Conservation (phyloP, 1,139 yeast species). For the Saccharomyces hybrid region DNA sequence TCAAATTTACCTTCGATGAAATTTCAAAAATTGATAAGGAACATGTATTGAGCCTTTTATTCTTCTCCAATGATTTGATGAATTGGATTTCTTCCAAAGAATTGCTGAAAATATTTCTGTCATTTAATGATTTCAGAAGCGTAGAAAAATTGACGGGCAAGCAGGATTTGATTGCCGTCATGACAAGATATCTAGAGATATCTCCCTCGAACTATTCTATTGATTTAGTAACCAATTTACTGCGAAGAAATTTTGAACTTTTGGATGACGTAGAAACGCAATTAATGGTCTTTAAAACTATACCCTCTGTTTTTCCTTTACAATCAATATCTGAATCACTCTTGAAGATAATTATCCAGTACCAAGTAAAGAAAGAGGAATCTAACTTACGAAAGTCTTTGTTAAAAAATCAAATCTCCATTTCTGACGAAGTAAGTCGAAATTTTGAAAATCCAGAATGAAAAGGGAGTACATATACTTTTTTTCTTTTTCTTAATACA, state of each 20-base stretch:
- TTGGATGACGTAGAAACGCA: constrained; percentile 8
- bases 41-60: constrained; percentile 14
- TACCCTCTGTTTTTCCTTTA: constrained; percentile 19
- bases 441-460: constrained; percentile 1
- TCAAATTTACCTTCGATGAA: constrained; percentile 4
- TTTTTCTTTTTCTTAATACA: too few relatives aligned
- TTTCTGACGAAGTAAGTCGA: neutral
- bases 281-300: constrained; percentile 9
- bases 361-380: constrained; percentile 8
- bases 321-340: constrained; percentile 13
- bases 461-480: neutral
- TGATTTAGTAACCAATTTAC: constrained; percentile 12
- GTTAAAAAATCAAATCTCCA: constrained; percentile 16
- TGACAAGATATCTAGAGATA: constrained; percentile 15
- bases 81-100: constrained; percentile 8
- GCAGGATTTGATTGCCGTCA: constrained; percentile 14
- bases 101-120: constrained; percentile 10
- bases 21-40: constrained; percentile 17
- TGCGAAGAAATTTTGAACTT: constrained; percentile 15
- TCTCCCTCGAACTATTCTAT: constrained; percentile 7
- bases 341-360: constrained; percentile 11
- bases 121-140: constrained; percentile 24
- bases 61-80: constrained; percentile 11
- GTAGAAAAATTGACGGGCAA: constrained; percentile 15
- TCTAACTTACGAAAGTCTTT: constrained; percentile 21